Percentiles rank a stretch among this genome's conserved stretches.
phyloP scores from a whole-genome alignment of 2,329 filamentous ascomycete species.

The Pseudogymnoascus sp. region DNA sequence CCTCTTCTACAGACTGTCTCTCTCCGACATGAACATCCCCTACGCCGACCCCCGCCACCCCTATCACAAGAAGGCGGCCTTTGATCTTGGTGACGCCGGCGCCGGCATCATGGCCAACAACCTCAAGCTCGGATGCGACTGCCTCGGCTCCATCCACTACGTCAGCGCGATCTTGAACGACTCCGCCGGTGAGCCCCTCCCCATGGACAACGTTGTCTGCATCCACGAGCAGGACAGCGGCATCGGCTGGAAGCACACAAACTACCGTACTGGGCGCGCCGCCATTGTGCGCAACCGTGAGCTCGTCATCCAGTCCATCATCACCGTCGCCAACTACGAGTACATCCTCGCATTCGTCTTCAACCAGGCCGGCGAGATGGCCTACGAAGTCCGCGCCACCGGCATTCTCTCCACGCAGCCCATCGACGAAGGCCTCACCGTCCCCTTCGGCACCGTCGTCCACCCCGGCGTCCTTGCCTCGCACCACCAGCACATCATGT shows the following conservation, averaged over 20 bases:
- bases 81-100: conserved; percentile 60
- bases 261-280: conserved; percentile 55
- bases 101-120: conserved; percentile 62
- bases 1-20: conserved; percentile 56
- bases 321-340: conserved; percentile 65
- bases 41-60: conserved; percentile 58
- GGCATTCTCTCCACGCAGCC: conserved; percentile 60
- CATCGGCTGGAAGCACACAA: conserved; percentile 62
- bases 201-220: conserved; percentile 59
- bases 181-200: conserved; percentile 48
- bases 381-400: conserved; percentile 60
- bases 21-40: conserved; percentile 55
- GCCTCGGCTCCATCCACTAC: conserved; percentile 62
- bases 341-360: conserved; percentile 66
- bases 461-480: conserved; percentile 60
- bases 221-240: conserved; percentile 64
- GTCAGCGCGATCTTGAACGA: conserved; percentile 50
- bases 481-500: conserved; percentile 73
- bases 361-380: conserved; percentile 59
- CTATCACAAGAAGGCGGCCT: conserved; percentile 61
- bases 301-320: conserved; percentile 60
- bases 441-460: conserved; percentile 60
- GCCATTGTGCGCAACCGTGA: conserved; percentile 56
- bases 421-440: conserved; percentile 54
- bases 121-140: conserved; percentile 61